Evolutionary conservation across 768 basidiomycete genomes (phyloP).

Genomic region (Coprinopsis sp.): DNA sequence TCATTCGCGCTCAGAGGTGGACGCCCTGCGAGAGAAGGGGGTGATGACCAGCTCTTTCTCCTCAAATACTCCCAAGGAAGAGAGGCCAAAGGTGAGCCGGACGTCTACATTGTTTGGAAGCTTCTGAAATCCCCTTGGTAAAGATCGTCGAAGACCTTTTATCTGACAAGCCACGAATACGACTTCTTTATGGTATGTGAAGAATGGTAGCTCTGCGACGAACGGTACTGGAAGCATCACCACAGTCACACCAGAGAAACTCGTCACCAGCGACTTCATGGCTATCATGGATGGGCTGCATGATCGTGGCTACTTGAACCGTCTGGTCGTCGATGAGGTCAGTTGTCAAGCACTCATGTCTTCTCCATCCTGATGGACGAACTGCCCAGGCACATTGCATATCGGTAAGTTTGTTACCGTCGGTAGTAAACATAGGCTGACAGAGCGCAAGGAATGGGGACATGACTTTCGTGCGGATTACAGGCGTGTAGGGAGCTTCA

Average conservation of each 20-base stretch:
- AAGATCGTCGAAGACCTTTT: constrained; percentile 62
- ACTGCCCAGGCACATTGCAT: constrained; percentile 72
- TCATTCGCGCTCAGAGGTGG: constrained; percentile 47
- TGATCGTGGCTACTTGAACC: constrained; percentile 53
- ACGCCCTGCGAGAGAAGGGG: constrained; percentile 48
- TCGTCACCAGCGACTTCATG: constrained; percentile 52
- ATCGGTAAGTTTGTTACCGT: constrained; percentile 42
- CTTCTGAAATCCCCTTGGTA: background rate
- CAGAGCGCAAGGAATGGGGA: constrained; percentile 65
- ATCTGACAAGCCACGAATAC: constrained; percentile 51
- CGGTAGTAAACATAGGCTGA: background rate
- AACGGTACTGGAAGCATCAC: background rate
- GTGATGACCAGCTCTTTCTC: constrained; percentile 58
- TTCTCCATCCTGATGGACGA: background rate
- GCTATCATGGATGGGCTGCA: constrained; percentile 47
- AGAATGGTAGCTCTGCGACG: background rate
- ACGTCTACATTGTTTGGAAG: background rate
- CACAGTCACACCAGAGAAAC: constrained; percentile 73
- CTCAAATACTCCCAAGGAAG: constrained; percentile 54
- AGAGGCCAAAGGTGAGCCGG: constrained; percentile 48
- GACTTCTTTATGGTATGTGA: constrained; percentile 69
- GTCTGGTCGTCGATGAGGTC: constrained; percentile 82
- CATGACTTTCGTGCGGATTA: constrained; percentile 78
- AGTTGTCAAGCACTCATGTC: constrained; percentile 13
- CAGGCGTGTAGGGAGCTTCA: constrained; percentile 64